Evolutionary conservation across 805 yeast genomes (phyloP), one percentile per base, ranked within the genome.

Genomic region (Zygosaccharomyces pseudorouxii): DNA sequence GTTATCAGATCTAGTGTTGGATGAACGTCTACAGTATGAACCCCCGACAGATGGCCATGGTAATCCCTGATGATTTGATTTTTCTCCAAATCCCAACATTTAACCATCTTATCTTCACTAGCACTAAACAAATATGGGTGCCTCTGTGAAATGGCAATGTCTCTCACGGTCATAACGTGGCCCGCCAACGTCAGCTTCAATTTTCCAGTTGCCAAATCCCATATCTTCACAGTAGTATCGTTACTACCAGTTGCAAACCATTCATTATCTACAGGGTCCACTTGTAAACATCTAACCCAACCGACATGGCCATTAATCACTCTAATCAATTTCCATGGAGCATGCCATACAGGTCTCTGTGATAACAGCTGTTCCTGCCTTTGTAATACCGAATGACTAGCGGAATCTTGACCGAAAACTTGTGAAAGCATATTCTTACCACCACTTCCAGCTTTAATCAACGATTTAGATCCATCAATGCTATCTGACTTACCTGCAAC

Each of bases 51-150:
- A 69, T 93, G 99, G 3, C 99, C 99, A 68, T 90, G 95, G 66
- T 88, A 93, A 58, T 89, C 89, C 48, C 97, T 72, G 3, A 89
- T 78, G 2, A 87, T 80, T 56, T 80, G 80, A 58, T 90, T 88
- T 59, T 81, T 79, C 65, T 92, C 98, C 56, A 93, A 73, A 71
- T 93, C 99, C 97, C 98, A 93, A 67, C 98, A 90, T 62, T 88
- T 81, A 8, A 89, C 88, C 22, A 89, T 76, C 64, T 90, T 90
- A 65, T 93, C 99, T 62, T 93, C 98, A 38, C 96, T 86, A 20
- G 93, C 90, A 11, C 92, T 80, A 64, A 90, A 93, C 72, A 93
- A 70, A 65, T 92, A 92, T 0, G 98, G 97, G 62, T 83, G 89
- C 47, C 85, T 72, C 2, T 75, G 71, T 0, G 96, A 86, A 0